phyloP scores from a whole-genome alignment of 768 basidiomycete genomes.

The Cystobasidiopsis lactophilus region DNA sequence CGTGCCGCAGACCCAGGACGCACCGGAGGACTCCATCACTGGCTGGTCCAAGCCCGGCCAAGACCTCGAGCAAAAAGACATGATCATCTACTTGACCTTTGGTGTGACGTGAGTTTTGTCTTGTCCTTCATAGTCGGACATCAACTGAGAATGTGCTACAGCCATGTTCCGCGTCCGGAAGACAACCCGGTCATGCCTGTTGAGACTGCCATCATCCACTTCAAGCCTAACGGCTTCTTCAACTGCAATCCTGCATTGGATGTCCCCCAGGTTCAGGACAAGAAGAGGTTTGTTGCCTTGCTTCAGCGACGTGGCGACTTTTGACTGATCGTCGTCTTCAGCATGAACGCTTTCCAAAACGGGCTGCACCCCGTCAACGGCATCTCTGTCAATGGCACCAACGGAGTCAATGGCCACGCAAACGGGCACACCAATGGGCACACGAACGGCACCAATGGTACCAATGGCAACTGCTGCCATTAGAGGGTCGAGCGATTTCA shows the following conservation, averaged over 20 bases:
- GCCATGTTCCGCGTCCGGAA: no score
- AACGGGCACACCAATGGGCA: no score
- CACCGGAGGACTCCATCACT: slow-evolving; percentile 46
- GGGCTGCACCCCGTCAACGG: no score
- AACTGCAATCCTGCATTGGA: slow-evolving; percentile 69
- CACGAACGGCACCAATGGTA: no score
- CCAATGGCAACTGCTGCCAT: no score
- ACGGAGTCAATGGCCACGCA: no score
- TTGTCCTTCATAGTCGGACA: no score
- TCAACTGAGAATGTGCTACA: not conserved
- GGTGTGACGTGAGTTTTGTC: slow-evolving; percentile 24
- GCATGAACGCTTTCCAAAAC: no score
- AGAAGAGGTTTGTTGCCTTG: not conserved
- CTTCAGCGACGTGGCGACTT: no score
- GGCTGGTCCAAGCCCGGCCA: slow-evolving; percentile 38
- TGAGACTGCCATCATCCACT: slow-evolving; percentile 43
- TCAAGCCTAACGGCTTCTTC: slow-evolving; percentile 76
- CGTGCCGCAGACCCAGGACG: slow-evolving; percentile 38
- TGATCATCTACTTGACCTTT: slow-evolving; percentile 53
- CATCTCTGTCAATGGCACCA: no score
- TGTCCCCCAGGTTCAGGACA: slow-evolving; percentile 30
- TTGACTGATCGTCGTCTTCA: no score
- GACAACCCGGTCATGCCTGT: slow-evolving; percentile 40
- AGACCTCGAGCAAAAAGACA: slow-evolving; percentile 50
- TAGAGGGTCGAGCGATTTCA: no score